Conservation (phyloP, 2,329 filamentous ascomycete genomes). For the Cladophialophora psammophila region DNA sequence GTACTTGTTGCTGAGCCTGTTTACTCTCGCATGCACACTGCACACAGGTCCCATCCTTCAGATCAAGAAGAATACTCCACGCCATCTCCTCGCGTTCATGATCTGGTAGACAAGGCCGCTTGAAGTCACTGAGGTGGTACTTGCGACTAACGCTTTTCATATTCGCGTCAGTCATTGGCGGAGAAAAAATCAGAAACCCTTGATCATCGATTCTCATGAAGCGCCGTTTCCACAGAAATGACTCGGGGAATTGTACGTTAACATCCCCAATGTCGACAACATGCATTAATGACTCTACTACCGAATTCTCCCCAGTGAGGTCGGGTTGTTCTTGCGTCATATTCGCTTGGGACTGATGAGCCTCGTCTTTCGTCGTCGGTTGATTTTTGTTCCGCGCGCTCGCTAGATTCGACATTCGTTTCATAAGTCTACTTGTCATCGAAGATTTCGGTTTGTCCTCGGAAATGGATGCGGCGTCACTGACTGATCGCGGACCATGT, state of each 20-base stretch:
- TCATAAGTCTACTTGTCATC: constrained; percentile 68
- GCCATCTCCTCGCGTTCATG: constrained; percentile 92
- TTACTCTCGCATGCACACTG: constrained; percentile 69
- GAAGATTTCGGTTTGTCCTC: constrained; percentile 61
- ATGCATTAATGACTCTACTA: constrained; percentile 49
- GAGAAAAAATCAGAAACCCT: constrained; percentile 82
- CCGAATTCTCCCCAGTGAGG: constrained; percentile 21
- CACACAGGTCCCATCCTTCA: constrained; percentile 66
- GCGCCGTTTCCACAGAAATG: constrained; percentile 92
- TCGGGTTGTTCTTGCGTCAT: constrained; percentile 48
- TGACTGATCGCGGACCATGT: constrained; percentile 47
- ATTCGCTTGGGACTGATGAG: constrained; percentile 42
- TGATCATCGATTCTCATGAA: constrained; percentile 84
- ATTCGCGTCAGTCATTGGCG: constrained; percentile 68
- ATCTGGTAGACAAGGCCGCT: constrained; percentile 79
- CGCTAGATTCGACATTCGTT: constrained; percentile 69
- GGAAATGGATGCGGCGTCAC: constrained; percentile 45
- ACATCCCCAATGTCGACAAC: constrained; percentile 82
- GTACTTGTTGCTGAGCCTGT: constrained; percentile 59
- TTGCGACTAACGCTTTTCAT: constrained; percentile 72
- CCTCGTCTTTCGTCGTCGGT: constrained; percentile 53
- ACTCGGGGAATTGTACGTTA: constrained; percentile 97
- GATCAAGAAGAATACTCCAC: constrained; percentile 76
- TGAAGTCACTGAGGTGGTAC: constrained; percentile 87
- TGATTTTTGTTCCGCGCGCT: constrained; percentile 51